phyloP scores from a whole-genome alignment of 2,329 filamentous ascomycete species.

The Colletotrichum sp. region DNA sequence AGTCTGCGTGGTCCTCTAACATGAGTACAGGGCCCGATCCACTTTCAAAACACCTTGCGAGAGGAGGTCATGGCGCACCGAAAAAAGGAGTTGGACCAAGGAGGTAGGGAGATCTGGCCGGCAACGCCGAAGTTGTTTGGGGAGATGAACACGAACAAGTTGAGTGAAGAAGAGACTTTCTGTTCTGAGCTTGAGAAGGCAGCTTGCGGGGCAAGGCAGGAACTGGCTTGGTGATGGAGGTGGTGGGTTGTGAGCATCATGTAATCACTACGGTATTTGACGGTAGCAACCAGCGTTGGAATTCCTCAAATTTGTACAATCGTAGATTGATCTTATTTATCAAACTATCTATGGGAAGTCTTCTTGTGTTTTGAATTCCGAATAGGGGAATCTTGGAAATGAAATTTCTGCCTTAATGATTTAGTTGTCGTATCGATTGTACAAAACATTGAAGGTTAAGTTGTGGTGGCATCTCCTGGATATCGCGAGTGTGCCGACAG shows the following conservation, averaged over 20 bases:
- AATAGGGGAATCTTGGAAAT: not conserved
- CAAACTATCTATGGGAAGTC: not conserved
- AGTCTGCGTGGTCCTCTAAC: not conserved
- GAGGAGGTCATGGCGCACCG: conserved; percentile 32
- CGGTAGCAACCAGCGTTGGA: not conserved
- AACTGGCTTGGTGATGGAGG: conserved; percentile 22
- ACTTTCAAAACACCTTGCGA: conserved; percentile 38
- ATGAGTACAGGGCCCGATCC: conserved; percentile 47
- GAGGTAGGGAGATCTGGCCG: conserved; percentile 35
- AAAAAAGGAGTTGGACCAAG: conserved; percentile 24
- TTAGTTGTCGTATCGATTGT: not conserved
- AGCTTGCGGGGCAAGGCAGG: conserved; percentile 2
- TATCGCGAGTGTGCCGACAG: not conserved
- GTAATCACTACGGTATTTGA: not conserved
- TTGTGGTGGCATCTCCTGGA: not conserved
- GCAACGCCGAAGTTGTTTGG: conserved; percentile 24
- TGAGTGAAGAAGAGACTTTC: conserved; percentile 31
- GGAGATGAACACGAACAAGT: conserved; percentile 28
- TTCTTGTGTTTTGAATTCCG: not conserved
- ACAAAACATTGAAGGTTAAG: not conserved
- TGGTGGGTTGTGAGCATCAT: not conserved
- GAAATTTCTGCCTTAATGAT: not conserved
- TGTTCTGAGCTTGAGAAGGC: conserved; percentile 28
- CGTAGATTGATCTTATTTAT: not conserved
- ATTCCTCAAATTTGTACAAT: not conserved